Evolutionary conservation across 2,329 filamentous ascomycete genomes (phyloP).

Genomic region (Elsinoe arachidis): DNA sequence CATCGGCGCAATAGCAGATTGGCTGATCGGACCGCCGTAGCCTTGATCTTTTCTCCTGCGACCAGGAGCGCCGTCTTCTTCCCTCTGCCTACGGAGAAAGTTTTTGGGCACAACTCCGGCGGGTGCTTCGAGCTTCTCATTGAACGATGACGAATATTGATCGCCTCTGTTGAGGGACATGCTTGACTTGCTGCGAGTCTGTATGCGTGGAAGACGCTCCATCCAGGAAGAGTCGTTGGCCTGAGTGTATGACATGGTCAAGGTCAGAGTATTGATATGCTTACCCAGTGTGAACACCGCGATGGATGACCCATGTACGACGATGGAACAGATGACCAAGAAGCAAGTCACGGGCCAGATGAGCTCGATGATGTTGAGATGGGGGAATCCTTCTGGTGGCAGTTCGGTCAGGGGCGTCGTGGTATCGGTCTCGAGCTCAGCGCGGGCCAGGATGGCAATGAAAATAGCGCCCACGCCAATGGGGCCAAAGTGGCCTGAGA

Average conservation of each 20-base stretch:
- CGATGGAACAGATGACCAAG: slow-evolving; percentile 84
- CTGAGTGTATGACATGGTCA: slow-evolving; percentile 93
- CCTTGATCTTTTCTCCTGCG: slow-evolving; percentile 53
- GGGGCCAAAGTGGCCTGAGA: slow-evolving; percentile 94
- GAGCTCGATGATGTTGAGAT: slow-evolving; percentile 66
- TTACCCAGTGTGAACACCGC: slow-evolving; percentile 97
- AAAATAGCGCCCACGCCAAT: slow-evolving; percentile 97
- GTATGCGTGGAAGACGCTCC: slow-evolving; percentile 74
- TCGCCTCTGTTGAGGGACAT: slow-evolving; percentile 67
- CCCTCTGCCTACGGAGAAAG: slow-evolving; percentile 70
- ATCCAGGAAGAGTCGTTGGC: slow-evolving; percentile 90
- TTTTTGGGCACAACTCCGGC: slow-evolving; percentile 62
- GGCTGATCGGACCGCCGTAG: slow-evolving; percentile 76
- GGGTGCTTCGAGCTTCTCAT: slow-evolving; percentile 53
- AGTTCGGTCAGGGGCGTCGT: slow-evolving; percentile 64
- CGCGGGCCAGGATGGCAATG: slow-evolving; percentile 81
- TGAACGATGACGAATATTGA: slow-evolving; percentile 45
- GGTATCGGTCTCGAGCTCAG: slow-evolving; percentile 71
- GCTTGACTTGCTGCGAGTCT: slow-evolving; percentile 71
- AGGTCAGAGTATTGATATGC: slow-evolving; percentile 89
- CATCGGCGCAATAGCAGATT: slow-evolving; percentile 76
- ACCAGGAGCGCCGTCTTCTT: slow-evolving; percentile 58
- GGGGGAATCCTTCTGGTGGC: slow-evolving; percentile 49
- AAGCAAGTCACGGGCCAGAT: slow-evolving; percentile 97
- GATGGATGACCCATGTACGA: slow-evolving; percentile 95